Evolutionary conservation across 805 yeast species (phyloP).

Genomic region (Candida ascalaphidarum): DNA sequence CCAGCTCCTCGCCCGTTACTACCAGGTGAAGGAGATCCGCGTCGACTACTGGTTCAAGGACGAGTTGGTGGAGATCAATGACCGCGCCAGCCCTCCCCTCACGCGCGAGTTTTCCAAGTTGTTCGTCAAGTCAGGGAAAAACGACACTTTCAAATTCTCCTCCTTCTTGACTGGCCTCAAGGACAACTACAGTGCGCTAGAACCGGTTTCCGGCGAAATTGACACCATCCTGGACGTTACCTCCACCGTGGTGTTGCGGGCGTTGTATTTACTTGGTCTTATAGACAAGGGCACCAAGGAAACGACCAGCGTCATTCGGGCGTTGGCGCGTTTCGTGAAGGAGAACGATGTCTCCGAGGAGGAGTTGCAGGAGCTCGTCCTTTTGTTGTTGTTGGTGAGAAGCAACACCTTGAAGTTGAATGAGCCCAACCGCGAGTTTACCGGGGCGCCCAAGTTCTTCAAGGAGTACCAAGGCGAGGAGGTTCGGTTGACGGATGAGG

Average conservation of each 20-base stretch:
- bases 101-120: slow-evolving; percentile 27
- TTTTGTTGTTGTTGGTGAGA: slow-evolving; percentile 38
- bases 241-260: slow-evolving; percentile 47
- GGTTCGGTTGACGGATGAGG: slow-evolving; percentile 28
- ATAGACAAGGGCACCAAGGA: slow-evolving; percentile 32
- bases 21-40: slow-evolving; percentile 62
- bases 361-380: slow-evolving; percentile 32
- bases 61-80: slow-evolving; percentile 34
- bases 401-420: slow-evolving; percentile 30
- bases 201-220: slow-evolving; percentile 17
- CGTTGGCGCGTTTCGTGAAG: slow-evolving; percentile 26
- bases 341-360: slow-evolving; percentile 7
- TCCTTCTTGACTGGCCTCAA: neutral
- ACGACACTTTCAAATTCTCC: neutral
- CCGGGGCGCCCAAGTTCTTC: slow-evolving; percentile 23
- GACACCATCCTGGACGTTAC: slow-evolving; percentile 44
- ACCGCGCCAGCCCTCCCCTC: slow-evolving; percentile 46
- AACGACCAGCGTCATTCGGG: slow-evolving; percentile 44
- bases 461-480: slow-evolving; percentile 11
- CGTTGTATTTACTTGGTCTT: slow-evolving; percentile 44
- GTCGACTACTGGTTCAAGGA: slow-evolving; percentile 49
- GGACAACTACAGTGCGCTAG: neutral
- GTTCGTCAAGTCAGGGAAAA: slow-evolving; percentile 3
- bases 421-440: slow-evolving; percentile 24
- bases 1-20: slow-evolving; percentile 71